Evolutionary conservation across 2,329 filamentous ascomycete species (phyloP).

Genomic region (Ascochyta viciae-villosae): DNA sequence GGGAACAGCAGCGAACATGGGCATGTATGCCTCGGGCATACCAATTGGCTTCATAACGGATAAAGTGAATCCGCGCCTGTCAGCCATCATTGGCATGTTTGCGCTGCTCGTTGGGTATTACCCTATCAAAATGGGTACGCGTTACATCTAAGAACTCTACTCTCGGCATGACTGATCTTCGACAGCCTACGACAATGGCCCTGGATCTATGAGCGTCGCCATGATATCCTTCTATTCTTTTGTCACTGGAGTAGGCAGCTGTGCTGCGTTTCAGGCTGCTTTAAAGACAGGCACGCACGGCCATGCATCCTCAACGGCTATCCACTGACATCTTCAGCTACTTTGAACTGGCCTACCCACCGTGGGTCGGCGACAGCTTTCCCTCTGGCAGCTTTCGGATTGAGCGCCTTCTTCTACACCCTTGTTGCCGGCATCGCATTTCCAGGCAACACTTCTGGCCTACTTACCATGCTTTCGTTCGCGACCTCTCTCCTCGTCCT

Average conservation of each 20-base stretch:
- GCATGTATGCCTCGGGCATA: constrained; percentile 92
- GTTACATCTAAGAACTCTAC: background rate
- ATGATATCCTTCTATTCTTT: constrained; percentile 83
- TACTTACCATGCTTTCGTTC: constrained; percentile 79
- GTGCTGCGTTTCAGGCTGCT: constrained; percentile 85
- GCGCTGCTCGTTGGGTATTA: constrained; percentile 83
- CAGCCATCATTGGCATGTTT: constrained; percentile 76
- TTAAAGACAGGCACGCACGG: constrained; percentile 70
- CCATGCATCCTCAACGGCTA: too few relatives aligned
- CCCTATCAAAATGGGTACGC: constrained; percentile 70
- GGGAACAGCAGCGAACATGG: constrained; percentile 78
- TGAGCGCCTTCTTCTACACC: constrained; percentile 97
- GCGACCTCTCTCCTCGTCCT: constrained; percentile 81
- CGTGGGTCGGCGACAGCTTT: constrained; percentile 94
- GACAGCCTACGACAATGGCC: constrained; percentile 74
- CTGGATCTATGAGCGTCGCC: constrained; percentile 62
- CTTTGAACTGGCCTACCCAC: constrained; percentile 89
- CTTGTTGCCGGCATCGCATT: constrained; percentile 77
- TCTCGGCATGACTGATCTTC: constrained; percentile 31
- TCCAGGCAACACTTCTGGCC: constrained; percentile 80
- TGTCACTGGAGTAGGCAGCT: constrained; percentile 86
- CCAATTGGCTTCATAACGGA: constrained; percentile 90
- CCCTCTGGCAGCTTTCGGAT: constrained; percentile 87
- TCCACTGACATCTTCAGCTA: constrained; percentile 62
- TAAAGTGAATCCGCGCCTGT: constrained; percentile 77